Conservation (phyloP, 2,329 filamentous ascomycete genomes). For the Sporothrix schenckii region DNA sequence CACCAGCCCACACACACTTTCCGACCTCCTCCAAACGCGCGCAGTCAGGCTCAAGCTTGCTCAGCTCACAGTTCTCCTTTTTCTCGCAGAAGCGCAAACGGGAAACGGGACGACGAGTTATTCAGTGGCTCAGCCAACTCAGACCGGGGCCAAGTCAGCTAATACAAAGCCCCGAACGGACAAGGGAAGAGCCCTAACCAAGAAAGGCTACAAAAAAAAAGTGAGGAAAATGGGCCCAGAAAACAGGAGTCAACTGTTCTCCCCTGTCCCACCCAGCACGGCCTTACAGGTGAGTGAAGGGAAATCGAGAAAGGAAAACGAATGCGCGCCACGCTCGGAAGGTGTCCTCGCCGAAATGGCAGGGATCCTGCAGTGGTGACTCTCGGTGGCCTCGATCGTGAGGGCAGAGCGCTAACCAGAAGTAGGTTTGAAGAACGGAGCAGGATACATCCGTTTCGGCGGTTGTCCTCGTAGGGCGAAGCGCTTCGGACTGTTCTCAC, state of each 20-base stretch:
- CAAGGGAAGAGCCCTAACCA: conserved; percentile 3
- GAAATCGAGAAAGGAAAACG: conserved; percentile 2
- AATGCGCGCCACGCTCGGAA: not conserved
- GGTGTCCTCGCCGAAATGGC: conserved; percentile 4
- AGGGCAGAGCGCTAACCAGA: not conserved
- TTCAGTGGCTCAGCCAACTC: not conserved
- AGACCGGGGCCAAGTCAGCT: not conserved
- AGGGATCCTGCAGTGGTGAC: not conserved
- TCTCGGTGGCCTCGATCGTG: not conserved
- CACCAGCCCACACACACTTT: conserved; percentile 18
- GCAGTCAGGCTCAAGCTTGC: conserved; percentile 13
- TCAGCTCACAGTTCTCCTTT: conserved; percentile 2
- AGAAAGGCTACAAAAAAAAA: not conserved
- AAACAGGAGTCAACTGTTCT: no score
- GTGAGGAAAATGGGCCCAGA: not conserved
- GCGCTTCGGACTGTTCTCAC: not conserved
- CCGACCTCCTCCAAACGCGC: not conserved
- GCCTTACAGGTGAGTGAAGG: not conserved
- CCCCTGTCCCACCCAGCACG: no score
- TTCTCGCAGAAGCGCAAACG: not conserved
- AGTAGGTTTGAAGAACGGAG: not conserved
- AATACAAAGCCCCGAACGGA: not conserved
- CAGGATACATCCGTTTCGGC: not conserved
- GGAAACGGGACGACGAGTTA: no score
- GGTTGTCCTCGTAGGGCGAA: not conserved